phyloP scores from a whole-genome alignment of 768 basidiomycete species.

The Dacryopinax primogenitus region DNA sequence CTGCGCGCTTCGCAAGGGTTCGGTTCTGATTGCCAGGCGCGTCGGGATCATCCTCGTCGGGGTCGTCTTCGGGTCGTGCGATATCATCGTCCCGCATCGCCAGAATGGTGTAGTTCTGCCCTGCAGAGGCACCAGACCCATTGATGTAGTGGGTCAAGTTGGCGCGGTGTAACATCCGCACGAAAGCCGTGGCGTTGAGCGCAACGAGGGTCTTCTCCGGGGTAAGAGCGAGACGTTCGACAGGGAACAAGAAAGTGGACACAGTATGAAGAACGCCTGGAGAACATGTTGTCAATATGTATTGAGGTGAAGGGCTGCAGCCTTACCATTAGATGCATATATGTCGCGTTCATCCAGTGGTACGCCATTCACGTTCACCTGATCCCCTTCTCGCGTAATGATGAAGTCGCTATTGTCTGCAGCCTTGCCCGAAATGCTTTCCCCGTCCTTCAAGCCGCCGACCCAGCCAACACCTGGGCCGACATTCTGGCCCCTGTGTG shows the following conservation, averaged over 20 bases:
- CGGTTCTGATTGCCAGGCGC: slow-evolving; percentile 52
- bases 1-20: slow-evolving; percentile 56
- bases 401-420: background rate
- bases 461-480: slow-evolving; percentile 42
- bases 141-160: slow-evolving; percentile 53
- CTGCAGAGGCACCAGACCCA: slow-evolving; percentile 37
- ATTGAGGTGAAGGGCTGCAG: background rate
- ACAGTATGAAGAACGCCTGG: slow-evolving; percentile 75
- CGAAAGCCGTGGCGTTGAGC: slow-evolving; percentile 82
- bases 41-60: slow-evolving; percentile 33
- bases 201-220: slow-evolving; percentile 92
- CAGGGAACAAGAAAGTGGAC: slow-evolving; percentile 66
- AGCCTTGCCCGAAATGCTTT: slow-evolving; percentile 2
- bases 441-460: slow-evolving; percentile 20
- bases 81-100: slow-evolving; percentile 84
- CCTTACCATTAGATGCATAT: slow-evolving; percentile 68
- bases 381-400: background rate
- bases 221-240: slow-evolving; percentile 62
- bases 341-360: slow-evolving; percentile 49
- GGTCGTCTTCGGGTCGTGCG: slow-evolving; percentile 16
- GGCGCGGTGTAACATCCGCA: slow-evolving; percentile 75
- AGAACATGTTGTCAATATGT: background rate
- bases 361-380: background rate
- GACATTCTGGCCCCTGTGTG: slow-evolving; percentile 41
- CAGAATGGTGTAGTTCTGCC: slow-evolving; percentile 64